phyloP scores from a whole-genome alignment of 2,329 filamentous ascomycete species.

The Onygenales sp. region DNA sequence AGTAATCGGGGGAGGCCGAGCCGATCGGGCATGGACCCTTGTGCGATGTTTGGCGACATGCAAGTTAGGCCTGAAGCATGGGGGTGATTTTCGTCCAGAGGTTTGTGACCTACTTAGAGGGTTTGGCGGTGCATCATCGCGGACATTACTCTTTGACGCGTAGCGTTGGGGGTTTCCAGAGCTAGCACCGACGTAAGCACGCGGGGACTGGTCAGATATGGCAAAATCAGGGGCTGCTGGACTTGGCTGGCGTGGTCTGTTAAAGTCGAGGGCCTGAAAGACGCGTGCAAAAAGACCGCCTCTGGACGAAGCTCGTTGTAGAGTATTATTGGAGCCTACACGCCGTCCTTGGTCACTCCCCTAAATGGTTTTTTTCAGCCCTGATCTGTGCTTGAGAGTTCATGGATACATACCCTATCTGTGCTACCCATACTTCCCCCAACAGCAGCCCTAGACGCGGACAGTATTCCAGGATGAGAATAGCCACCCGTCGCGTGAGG shows the following conservation, averaged over 20 bases:
- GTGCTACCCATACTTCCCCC: neutral
- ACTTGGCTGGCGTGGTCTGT: conserved; percentile 5
- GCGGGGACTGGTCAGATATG: neutral
- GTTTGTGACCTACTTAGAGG: neutral
- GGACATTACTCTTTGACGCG: neutral
- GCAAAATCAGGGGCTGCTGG: neutral
- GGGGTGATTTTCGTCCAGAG: neutral
- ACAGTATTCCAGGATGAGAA: neutral
- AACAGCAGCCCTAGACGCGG: neutral
- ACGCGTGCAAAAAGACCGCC: conserved; percentile 8
- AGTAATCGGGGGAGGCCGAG: conserved; percentile 6
- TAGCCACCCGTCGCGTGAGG: neutral
- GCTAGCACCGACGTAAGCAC: neutral
- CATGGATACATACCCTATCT: neutral
- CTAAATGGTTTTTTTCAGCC: neutral
- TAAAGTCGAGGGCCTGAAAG: conserved; percentile 9
- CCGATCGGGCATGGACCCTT: conserved; percentile 3
- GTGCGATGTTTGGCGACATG: conserved; percentile 5
- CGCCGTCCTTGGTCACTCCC: neutral
- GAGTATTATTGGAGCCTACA: neutral
- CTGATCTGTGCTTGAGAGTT: neutral
- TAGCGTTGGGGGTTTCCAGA: neutral
- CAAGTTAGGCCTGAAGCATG: neutral
- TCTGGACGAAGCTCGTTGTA: neutral
- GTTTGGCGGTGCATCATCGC: neutral